Evolutionary conservation across 352 stramenopile genomes (phyloP), one percentile per base, ranked within the genome.

Genomic region (Phytophthora podocarpi): DNA sequence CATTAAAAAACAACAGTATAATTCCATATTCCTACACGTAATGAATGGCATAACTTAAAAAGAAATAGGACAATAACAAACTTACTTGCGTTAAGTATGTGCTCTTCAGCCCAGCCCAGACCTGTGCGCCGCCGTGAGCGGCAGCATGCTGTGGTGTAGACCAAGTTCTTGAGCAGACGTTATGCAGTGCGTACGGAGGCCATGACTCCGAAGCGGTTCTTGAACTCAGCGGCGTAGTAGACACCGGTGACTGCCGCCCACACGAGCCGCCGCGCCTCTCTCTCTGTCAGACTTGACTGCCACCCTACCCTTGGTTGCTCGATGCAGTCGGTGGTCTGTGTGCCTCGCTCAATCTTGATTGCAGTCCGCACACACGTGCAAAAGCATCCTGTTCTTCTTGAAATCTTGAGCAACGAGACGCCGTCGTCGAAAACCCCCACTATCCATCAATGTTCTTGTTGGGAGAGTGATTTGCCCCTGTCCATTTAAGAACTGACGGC

Each of bases 121-220:
- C 32, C 46, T 60, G 39, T 59, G 50, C 1, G 37, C 37, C 2
- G 50, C 37, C 0, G 50, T 59, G 3, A 59, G 18, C 3, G 39
- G 28, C 10, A 59, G 20, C 9, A 28, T 50, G 28, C 37, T 18
- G 28, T 59, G 50, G 20, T 59, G 24, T 60, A 60, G 15, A 48
- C 36, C 24, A 58, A 36, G 32, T 58, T 20, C 31, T 35, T 31
- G 0, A 42, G 20, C 0, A 42, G 1, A 10, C 46, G 24, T 13
- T 49, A 37, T 6, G 50, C 27, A 0, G 37, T 35, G 4, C 24
- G 36, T 12, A 59, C 50, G 6, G 27, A 59, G 5, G 27, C 27
- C 37, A 50, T 59, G 13, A 59, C 4, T 0, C 27, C 13, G 11
- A 59, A 9, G 2, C 50, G 4, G 15, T 26, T 24, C 37, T 50